Conservation (phyloP, 1,284 basidiomycete genomes). For the Tilletia indica region DNA sequence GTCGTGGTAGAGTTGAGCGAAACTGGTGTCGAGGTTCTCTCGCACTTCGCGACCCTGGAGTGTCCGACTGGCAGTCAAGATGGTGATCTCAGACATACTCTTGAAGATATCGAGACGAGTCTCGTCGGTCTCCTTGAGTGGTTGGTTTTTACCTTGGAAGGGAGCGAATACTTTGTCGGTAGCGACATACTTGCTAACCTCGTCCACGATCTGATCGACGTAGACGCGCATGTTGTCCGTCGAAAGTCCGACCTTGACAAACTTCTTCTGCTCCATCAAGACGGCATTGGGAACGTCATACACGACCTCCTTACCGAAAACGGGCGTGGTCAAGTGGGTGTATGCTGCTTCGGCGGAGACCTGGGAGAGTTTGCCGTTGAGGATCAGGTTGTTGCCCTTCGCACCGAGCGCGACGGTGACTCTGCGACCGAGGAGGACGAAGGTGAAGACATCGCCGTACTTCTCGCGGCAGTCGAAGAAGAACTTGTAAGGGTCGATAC, state of each 20-base stretch:
- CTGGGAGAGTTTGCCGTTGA: slow-evolving; percentile 87
- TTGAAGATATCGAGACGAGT: slow-evolving; percentile 61
- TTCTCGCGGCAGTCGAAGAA: slow-evolving; percentile 75
- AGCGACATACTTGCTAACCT: slow-evolving; percentile 37
- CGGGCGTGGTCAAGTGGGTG: slow-evolving; percentile 60
- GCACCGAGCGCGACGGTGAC: slow-evolving; percentile 89
- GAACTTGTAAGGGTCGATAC: slow-evolving; percentile 76
- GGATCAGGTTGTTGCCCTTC: slow-evolving; percentile 88
- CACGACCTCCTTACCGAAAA: slow-evolving; percentile 93
- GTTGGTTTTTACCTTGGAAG: slow-evolving; percentile 41
- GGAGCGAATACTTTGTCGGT: slow-evolving; percentile 64
- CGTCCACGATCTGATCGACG: slow-evolving; percentile 79
- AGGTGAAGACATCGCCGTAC: slow-evolving; percentile 80
- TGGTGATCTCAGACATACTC: slow-evolving; percentile 85
- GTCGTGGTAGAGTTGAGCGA: slow-evolving; percentile 82
- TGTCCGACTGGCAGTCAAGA: slow-evolving; percentile 87
- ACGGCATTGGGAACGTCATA: slow-evolving; percentile 95
- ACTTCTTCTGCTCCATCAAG: slow-evolving; percentile 99
- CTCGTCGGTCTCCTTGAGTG: background rate
- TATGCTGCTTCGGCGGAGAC: slow-evolving; percentile 97
- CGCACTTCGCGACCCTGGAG: slow-evolving; percentile 91
- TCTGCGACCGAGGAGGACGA: slow-evolving; percentile 73
- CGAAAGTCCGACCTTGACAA: slow-evolving; percentile 78
- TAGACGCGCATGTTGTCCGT: slow-evolving; percentile 88
- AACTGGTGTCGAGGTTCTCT: slow-evolving; percentile 73